Base-by-base conservation (phyloP, 1,284 basidiomycete genomes). In the Trichosporon faecale region DNA sequence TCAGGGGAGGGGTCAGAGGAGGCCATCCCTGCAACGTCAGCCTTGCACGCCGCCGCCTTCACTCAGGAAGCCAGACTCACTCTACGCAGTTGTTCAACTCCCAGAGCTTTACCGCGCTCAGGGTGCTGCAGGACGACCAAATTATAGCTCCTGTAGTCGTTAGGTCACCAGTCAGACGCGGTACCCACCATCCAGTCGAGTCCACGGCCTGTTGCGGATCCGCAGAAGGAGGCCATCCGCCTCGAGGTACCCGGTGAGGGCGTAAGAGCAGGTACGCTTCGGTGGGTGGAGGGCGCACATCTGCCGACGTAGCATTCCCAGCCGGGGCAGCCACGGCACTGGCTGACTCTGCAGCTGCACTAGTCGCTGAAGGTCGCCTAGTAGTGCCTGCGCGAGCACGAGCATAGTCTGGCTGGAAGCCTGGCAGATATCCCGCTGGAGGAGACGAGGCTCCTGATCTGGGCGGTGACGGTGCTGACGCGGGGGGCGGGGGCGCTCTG, bases 341-440 rank as follows among this genome's bases (percentile, higher is more conserved):
- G 4, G 52, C 29, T 4, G 64, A 29, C 57, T 72, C 70, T 7
- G 64, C 29, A 12, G 70, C 57, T 21, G 40, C 68, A n/a, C 66
- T 49, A 2, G 55, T 49, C 21, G 65, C 37, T 4, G 66, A 44
- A 3, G 68, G 68, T 6, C 65, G 68, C 1, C 65, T 68, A 3
- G 67, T 72, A 7, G 23, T 29, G 2, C 66, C 44, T 11, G 68
- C 27, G 2, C 63, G 64, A 2, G 68, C 18, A 1, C 72, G 57
- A 40, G 71, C 68, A 52, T 73, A 73, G 14, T 73, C 72, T 16
- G 72, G 72, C 21, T 73, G 72, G 29, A 71, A 73, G 0, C 72
- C 72, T 3, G 72, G 68, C 7, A 69, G 44, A 35, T 71, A 73
- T 0, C 57, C 69, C 3, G 31, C 27, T 0, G 66, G n/a, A 21